Conservation (phyloP, 1,139 yeast species). For the Saccharomyces hybrid region DNA sequence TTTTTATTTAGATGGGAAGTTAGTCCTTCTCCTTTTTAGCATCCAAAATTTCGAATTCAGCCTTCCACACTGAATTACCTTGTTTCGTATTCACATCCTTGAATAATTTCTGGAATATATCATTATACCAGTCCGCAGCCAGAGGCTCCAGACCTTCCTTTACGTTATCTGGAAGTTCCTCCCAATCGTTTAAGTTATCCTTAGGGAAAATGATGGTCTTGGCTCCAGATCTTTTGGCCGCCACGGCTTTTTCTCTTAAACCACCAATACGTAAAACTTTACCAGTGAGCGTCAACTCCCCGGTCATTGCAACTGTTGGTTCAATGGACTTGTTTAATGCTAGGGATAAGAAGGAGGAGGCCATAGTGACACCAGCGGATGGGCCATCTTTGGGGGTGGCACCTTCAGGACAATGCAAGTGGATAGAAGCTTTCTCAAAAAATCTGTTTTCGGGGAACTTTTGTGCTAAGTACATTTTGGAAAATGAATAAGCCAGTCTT, state of each 20-base stretch:
- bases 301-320: conserved; percentile 91
- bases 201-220: conserved; percentile 86
- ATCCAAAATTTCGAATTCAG: conserved; percentile 40
- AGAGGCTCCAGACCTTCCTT: conserved; percentile 78
- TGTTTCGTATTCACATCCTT: conserved; percentile 46
- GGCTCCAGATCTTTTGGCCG: conserved; percentile 94
- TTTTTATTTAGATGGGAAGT: background rate
- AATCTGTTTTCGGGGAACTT: conserved; percentile 78
- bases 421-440: conserved; percentile 87
- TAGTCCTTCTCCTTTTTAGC: conserved; percentile 11
- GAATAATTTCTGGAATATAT: conserved; percentile 70
- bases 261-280: conserved; percentile 93
- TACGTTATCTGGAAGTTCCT: conserved; percentile 83
- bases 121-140: conserved; percentile 90
- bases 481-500: conserved; percentile 83
- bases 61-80: conserved; percentile 38
- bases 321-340: conserved; percentile 68
- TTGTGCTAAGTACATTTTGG: conserved; percentile 74
- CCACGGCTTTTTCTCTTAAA: conserved; percentile 85
- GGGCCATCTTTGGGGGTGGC: conserved; percentile 98
- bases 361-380: conserved; percentile 93
- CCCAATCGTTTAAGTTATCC: conserved; percentile 89
- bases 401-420: conserved; percentile 96
- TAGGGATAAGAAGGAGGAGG: conserved; percentile 78
- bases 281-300: conserved; percentile 90